These are phyloP conservation scores for Hypoxylon crocopeplum DNA, from an alignment of 495 filamentous ascomycete genomes.

Conservation along the genomic window DNA sequence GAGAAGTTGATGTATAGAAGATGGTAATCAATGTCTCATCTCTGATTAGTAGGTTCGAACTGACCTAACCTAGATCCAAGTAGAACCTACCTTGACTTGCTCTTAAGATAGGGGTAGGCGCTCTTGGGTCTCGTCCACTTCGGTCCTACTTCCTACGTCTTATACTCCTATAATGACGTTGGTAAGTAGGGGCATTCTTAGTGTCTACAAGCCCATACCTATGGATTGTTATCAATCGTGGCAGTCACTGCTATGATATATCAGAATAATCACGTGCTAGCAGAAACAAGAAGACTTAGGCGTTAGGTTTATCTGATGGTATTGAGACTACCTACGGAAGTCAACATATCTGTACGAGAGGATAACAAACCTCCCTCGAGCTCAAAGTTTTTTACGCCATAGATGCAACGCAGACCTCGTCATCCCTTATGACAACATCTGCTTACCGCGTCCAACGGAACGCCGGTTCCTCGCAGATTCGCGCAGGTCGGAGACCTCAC, in stretches of 20 bases:
- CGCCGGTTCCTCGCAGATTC: slow-evolving; percentile 49
- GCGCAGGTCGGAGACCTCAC: slow-evolving; percentile 48
- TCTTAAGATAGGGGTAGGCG: no score
- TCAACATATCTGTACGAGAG: slow-evolving; percentile 14
- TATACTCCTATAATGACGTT: no score
- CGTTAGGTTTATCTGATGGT: neutral
- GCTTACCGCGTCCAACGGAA: slow-evolving; percentile 43
- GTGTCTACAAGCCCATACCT: no score
- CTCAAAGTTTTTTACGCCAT: slow-evolving; percentile 41
- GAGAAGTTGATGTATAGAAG: neutral
- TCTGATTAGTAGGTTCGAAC: no score
- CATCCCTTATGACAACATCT: slow-evolving; percentile 51
- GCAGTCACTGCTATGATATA: no score
- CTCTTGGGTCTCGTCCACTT: neutral
- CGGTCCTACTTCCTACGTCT: neutral
- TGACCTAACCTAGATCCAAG: no score
- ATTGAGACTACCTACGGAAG: slow-evolving; percentile 21
- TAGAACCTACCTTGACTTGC: neutral
- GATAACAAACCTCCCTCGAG: slow-evolving; percentile 23
- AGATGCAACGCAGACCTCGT: slow-evolving; percentile 56
- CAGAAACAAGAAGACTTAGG: neutral
- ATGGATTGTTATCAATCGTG: no score
- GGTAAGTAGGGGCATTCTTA: no score
- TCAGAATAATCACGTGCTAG: no score
- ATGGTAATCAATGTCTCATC: no score